These are phyloP conservation scores for Hibiscus syriacus DNA, from an alignment of 345 rosid genomes.

Conservation along the genomic window DNA sequence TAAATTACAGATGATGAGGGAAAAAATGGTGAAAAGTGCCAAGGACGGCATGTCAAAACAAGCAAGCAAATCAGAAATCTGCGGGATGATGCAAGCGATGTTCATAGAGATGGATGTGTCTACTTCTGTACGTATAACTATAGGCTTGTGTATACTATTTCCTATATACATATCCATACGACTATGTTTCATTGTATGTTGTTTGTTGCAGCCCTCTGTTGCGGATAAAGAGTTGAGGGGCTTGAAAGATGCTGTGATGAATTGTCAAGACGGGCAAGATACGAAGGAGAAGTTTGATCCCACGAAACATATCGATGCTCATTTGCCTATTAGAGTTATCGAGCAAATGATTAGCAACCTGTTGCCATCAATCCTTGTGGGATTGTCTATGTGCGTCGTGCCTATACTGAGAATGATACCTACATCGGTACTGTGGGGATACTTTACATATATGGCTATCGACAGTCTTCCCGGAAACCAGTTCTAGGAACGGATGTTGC, in stretches of 20 bases:
- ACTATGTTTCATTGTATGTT: no score
- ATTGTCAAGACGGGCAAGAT: slow-evolving; percentile 38
- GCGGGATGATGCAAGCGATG: slow-evolving; percentile 67
- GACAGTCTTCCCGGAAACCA: slow-evolving; percentile 74
- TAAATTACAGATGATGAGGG: slow-evolving; percentile 38
- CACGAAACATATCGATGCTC: slow-evolving; percentile 54
- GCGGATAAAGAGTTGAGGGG: slow-evolving; percentile 54
- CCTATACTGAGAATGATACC: slow-evolving; percentile 62
- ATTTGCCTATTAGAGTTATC: slow-evolving; percentile 70
- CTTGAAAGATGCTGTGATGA: slow-evolving; percentile 70
- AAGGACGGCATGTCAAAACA: slow-evolving; percentile 47
- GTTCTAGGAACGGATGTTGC: slow-evolving; percentile 19
- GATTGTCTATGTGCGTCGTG: slow-evolving; percentile 36
- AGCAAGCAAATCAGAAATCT: slow-evolving; percentile 61
- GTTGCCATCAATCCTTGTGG: slow-evolving; percentile 53
- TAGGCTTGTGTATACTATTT: neutral
- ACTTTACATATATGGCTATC: slow-evolving; percentile 84
- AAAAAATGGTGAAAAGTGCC: slow-evolving; percentile 26
- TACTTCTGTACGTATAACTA: slow-evolving; percentile 31
- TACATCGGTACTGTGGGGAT: slow-evolving; percentile 83
- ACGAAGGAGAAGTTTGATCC: slow-evolving; percentile 52
- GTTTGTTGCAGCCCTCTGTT: slow-evolving; percentile 30
- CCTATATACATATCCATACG: neutral
- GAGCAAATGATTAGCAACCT: slow-evolving; percentile 41
- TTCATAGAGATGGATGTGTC: slow-evolving; percentile 60